phyloP scores from a whole-genome alignment of 2,329 filamentous ascomycete genomes.

The Nigrospora oryzae region DNA sequence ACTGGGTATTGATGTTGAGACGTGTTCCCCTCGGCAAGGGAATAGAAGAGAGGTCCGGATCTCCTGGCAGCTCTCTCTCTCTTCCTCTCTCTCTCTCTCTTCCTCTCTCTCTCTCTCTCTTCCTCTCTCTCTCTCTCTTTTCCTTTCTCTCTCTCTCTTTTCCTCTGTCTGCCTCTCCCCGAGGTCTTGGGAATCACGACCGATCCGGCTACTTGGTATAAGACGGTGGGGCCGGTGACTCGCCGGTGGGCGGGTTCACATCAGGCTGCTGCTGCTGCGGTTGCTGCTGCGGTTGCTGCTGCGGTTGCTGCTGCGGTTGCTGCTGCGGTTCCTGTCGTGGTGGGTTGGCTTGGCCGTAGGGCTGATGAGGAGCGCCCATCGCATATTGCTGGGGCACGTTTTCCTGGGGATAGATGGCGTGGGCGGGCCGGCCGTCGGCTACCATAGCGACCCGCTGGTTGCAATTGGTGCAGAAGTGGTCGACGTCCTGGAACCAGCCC shows the following conservation, averaged over 20 bases:
- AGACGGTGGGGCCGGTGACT: too few relatives aligned
- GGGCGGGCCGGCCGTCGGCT: slow-evolving; percentile 2
- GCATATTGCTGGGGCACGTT: slow-evolving; percentile 3
- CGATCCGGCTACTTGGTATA: too few relatives aligned
- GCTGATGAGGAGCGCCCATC: slow-evolving; percentile 1
- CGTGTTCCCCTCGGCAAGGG: too few relatives aligned
- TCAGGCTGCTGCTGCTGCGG: background rate
- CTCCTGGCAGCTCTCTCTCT: too few relatives aligned
- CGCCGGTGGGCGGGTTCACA: background rate
- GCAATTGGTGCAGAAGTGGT: slow-evolving; percentile 6
- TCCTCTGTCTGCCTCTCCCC: too few relatives aligned
- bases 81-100: too few relatives aligned
- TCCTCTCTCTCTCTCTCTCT: too few relatives aligned
- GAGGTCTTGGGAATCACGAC: too few relatives aligned
- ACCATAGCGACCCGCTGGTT: slow-evolving; percentile 5
- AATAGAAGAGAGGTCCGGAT: too few relatives aligned
- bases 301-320: background rate
- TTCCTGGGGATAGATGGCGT: background rate
- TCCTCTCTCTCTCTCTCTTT: too few relatives aligned
- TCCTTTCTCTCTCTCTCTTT: too few relatives aligned
- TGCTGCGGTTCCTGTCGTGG: background rate
- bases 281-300: background rate
- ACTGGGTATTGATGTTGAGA: too few relatives aligned
- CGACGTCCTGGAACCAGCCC: slow-evolving; percentile 6
- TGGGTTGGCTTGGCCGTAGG: slow-evolving; percentile 1